Percentiles rank a stretch among this genome's conserved stretches.
Evolutionary conservation across 2,329 filamentous ascomycete genomes (phyloP).

Genomic region (Aspergillus sergii): DNA sequence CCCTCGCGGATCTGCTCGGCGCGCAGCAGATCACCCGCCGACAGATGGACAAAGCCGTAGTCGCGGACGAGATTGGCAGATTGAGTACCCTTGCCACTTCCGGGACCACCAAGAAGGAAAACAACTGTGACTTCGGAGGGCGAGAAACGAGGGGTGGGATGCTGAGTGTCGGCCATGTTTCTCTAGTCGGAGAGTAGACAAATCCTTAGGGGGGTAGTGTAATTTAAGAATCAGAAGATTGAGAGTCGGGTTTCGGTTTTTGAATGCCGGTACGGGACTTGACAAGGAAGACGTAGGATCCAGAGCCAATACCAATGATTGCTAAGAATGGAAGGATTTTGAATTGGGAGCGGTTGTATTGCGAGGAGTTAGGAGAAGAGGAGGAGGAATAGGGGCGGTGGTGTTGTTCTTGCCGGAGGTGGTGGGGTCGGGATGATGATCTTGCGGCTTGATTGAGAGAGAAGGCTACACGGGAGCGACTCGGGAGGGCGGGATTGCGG

Average conservation of each 20-base stretch:
- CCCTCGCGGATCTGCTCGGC: constrained; percentile 88
- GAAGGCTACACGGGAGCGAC: constrained; percentile 4
- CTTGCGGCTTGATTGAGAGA: constrained; percentile 7
- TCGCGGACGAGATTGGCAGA: constrained; percentile 83
- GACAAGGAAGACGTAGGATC: constrained; percentile 55
- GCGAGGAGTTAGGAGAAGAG: constrained; percentile 19
- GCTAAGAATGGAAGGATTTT: constrained; percentile 46
- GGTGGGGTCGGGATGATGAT: constrained; percentile 20
- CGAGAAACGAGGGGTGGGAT: constrained; percentile 69
- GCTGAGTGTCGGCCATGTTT: constrained; percentile 44
- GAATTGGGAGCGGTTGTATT: constrained; percentile 40
- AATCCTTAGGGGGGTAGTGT: background rate
- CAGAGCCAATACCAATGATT: constrained; percentile 52
- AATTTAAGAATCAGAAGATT: constrained; percentile 2
- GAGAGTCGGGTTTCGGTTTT: constrained; percentile 56
- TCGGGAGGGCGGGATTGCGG: background rate
- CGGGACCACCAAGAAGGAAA: constrained; percentile 94
- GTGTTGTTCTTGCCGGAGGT: constrained; percentile 15
- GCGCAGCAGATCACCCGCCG: constrained; percentile 88
- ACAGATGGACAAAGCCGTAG: constrained; percentile 91
- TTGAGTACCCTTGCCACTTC: constrained; percentile 95
- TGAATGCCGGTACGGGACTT: constrained; percentile 49
- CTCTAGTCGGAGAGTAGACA: background rate
- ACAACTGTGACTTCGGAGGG: constrained; percentile 83
- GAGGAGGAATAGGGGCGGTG: constrained; percentile 21